Base-by-base conservation (phyloP, 164 flowering plant species). In the Chloranthus sessilifolius region DNA sequence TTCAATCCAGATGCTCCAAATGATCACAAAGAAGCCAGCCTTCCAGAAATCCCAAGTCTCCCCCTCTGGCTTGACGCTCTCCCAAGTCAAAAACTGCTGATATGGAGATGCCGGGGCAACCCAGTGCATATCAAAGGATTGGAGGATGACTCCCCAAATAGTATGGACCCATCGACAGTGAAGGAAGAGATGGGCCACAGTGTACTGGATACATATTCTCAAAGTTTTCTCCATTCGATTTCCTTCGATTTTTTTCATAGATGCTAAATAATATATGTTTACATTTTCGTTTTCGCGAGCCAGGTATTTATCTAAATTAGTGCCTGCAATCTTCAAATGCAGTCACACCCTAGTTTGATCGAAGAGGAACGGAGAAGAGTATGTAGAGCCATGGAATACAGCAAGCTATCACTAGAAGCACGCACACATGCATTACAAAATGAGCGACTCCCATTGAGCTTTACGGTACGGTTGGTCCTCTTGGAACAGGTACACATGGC, bases 401-500 rank as follows among this genome's bases (percentile, higher is more conserved):
- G 65, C 55, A 85, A 82, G 68, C 69, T 88, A 28, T 82, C 96
- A 35, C 72, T 71, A 38, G 96, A 88, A 58, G 96, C 84, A 22
- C 79, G 90, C 67, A 63, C 63, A 63, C 96, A 87, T 50, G 92
- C 85, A 14, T 81, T 84, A 23, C 96, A 84, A 65, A 88, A 88
- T 47, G 94, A 88, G 15, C 74, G 90, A 29, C 58, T 88, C 59
- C 96, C 94, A 23, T 68, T 85, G 26, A 68, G 89, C 63, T 72
- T 65, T 24, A 62, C 78, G 12, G 56, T 82, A 21, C 94, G 82
- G 85, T 90, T 81, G 61, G 50, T 71, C 17, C 74, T 74, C 44
- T 55, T 62, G 8, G 76, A 75, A 23, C 78, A 73, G 62, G 66
- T 74, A 12, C 60, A 56, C 24, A 58, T 59, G 71, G 50, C 54